Evolutionary conservation across 345 rosid species (phyloP), one percentile per base, ranked within the genome.

Genomic region (Draba incana): DNA sequence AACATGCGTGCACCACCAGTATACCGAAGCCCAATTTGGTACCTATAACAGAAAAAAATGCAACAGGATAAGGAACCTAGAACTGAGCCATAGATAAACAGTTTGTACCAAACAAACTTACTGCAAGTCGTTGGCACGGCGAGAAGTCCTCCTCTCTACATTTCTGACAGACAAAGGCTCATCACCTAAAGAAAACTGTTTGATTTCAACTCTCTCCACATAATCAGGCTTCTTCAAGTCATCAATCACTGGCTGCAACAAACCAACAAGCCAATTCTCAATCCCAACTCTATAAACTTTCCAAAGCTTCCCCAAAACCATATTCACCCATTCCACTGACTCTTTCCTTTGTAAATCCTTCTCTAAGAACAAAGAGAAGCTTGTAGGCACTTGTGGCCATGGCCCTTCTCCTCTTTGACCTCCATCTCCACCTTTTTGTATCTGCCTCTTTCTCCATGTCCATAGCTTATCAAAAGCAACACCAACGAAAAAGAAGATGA

Each of bases 271-370:
- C 98, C 98, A 51, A 82, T 77, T 5, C 87, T 23, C 98, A 83
- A 76, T 91, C 43, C 83, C 93, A 71, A 68, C 84, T 74, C 96
- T 83, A 53, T 88, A 87, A 12, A 92, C 98, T 80, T 87, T 89
- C 98, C 96, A 87, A 47, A 88, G 57, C 82, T 92, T 92, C 31
- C 87, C 93, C 86, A 92, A 62, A 49, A 92, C 96, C 96, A 92
- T 92, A 62, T 92, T 92, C 24, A 92, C 98, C 98, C 98, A 92
- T 75, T 92, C 98, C 38, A 92, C 98, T 0, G 98, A 92, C 70
- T 92, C 98, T 58, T 92, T 92, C 80, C 98, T 85, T 74, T 79
- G 91, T 86, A 91, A 83, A 75, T 91, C 97, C 78, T 91, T 84
- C 78, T 92, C 98, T 77, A 92, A 57, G 38, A 92, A 83, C 77